Percentiles rank a stretch among this genome's conserved stretches.
These are phyloP conservation scores for Smallanthus sonchifolius DNA, from an alignment of 129 eudicot genomes.

Conservation along the genomic window DNA sequence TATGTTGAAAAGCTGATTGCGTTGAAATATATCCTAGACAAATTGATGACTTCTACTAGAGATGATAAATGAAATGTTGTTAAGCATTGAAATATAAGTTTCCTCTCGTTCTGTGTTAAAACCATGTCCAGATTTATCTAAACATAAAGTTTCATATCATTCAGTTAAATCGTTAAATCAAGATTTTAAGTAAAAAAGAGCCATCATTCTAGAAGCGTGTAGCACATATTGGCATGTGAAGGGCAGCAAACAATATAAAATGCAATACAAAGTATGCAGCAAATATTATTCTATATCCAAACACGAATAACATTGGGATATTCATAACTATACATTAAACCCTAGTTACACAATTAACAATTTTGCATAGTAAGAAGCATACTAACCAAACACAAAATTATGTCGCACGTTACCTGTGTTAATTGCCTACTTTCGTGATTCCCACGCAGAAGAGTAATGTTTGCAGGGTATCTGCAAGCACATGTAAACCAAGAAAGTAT, in stretches of 20 bases:
- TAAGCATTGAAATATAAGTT: not conserved
- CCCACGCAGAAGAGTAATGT: slow-evolving; percentile 93
- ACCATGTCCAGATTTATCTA: not conserved
- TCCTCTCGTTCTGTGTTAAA: not conserved
- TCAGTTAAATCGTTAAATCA: not conserved
- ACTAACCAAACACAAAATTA: not conserved
- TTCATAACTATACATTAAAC: not conserved
- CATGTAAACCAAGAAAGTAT: not conserved
- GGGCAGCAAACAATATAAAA: not conserved
- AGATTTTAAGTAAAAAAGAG: not conserved
- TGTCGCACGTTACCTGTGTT: slow-evolving; percentile 57
- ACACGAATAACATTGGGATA: not conserved
- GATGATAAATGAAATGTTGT: not conserved
- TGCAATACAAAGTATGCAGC: not conserved
- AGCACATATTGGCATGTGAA: not conserved
- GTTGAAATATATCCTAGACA: not conserved
- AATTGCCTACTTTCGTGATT: slow-evolving; percentile 98
- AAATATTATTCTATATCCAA: not conserved
- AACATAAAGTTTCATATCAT: not conserved
- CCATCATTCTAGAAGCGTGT: not conserved
- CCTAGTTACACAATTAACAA: not conserved
- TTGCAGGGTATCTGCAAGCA: slow-evolving; percentile 78
- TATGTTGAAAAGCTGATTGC: not conserved
- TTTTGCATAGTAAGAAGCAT: not conserved
- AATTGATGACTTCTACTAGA: not conserved